Conservation (phyloP, 257 asterid species). For the Knoxia roxburghii region DNA sequence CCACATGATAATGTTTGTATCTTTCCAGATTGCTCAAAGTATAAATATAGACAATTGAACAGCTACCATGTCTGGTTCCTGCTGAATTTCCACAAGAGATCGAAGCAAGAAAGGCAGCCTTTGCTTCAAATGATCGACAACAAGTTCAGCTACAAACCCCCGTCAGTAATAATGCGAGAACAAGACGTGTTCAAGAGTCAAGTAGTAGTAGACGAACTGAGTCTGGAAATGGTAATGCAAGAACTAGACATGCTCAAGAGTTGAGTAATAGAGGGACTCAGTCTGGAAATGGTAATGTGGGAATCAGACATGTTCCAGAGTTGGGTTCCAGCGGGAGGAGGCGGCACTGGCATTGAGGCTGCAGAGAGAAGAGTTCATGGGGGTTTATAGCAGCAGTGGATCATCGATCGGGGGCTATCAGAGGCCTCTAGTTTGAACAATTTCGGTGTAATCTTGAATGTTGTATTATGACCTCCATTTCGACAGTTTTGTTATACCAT, state of each 20-base stretch:
- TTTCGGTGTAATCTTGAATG: neutral
- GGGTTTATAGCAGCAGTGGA: conserved; percentile 36
- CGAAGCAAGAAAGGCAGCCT: conserved; percentile 55
- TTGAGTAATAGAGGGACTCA: too few relatives aligned
- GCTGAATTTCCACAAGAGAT: conserved; percentile 81
- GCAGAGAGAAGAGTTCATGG: conserved; percentile 93
- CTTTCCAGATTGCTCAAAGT: too few relatives aligned
- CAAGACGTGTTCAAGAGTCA: conserved; percentile 30
- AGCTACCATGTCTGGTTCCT: too few relatives aligned
- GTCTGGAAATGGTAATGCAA: conserved; percentile 23
- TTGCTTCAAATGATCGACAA: conserved; percentile 15
- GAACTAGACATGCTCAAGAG: too few relatives aligned
- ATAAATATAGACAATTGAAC: too few relatives aligned
- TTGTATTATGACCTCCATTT: too few relatives aligned
- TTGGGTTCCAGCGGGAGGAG: too few relatives aligned
- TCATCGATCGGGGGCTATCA: conserved; percentile 54
- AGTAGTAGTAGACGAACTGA: conserved; percentile 32
- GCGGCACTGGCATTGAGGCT: conserved; percentile 86
- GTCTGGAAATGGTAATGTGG: too few relatives aligned
- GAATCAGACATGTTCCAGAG: too few relatives aligned
- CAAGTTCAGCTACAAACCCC: conserved; percentile 25
- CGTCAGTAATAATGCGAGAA: conserved; percentile 22
- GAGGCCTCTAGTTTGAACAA: conserved; percentile 4
- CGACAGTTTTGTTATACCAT: too few relatives aligned
- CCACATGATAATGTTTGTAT: too few relatives aligned